A percentile compares a stretch with the other conserved stretches of the same genome.
phyloP scores from a whole-genome alignment of 2,329 filamentous ascomycete genomes.

The Diaporthe ampelina region DNA sequence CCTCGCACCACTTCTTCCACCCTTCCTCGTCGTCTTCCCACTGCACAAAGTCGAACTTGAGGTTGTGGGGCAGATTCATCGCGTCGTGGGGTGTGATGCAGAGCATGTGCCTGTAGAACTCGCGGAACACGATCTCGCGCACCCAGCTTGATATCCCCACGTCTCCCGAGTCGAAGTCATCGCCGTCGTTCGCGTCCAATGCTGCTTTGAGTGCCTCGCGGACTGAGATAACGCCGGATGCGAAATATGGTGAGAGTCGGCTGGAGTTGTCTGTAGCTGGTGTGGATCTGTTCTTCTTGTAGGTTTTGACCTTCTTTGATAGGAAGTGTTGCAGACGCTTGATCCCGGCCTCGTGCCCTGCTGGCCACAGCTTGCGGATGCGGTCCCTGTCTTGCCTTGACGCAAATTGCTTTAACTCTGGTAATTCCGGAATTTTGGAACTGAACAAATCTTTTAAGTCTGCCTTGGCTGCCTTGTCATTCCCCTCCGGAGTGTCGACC shows the following conservation, averaged over 20 bases:
- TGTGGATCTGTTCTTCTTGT: constrained; percentile 50
- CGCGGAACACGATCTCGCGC: constrained; percentile 47
- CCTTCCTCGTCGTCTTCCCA: constrained; percentile 74
- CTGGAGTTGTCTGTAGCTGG: constrained; percentile 52
- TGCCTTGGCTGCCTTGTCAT: constrained; percentile 50
- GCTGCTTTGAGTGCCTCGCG: constrained; percentile 44
- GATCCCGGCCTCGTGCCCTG: constrained; percentile 51
- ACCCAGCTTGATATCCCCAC: constrained; percentile 45
- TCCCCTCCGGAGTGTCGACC: constrained; percentile 48
- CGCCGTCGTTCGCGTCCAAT: constrained; percentile 34
- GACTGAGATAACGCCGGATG: constrained; percentile 47
- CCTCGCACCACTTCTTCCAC: constrained; percentile 73
- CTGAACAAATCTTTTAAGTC: constrained; percentile 47
- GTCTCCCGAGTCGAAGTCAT: constrained; percentile 32
- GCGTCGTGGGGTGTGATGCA: constrained; percentile 50
- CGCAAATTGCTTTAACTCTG: constrained; percentile 50
- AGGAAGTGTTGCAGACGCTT: constrained; percentile 50
- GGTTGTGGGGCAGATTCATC: constrained; percentile 83
- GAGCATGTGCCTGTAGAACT: constrained; percentile 48
- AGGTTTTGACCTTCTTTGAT: constrained; percentile 49
- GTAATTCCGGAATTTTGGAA: constrained; percentile 47
- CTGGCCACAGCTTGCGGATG: constrained; percentile 54
- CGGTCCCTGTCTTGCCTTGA: constrained; percentile 49
- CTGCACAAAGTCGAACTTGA: constrained; percentile 75
- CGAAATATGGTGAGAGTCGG: constrained; percentile 52